Evolutionary conservation across 148 eudicot species (phyloP).

Genomic region (Rhododendron vialii): DNA sequence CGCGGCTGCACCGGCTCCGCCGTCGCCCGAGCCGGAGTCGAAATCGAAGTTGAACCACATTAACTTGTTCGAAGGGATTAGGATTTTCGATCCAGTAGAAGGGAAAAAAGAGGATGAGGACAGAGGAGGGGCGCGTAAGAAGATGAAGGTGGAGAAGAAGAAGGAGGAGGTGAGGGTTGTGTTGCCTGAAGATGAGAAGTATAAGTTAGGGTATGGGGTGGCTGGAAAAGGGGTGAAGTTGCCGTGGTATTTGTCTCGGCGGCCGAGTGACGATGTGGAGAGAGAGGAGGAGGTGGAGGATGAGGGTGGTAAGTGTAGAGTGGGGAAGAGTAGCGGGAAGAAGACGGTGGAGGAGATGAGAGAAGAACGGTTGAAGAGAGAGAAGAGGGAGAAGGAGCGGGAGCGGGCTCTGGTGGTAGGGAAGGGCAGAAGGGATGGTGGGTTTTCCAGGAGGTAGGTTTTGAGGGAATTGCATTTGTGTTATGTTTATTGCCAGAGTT

Average conservation of each 20-base stretch:
- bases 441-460: slow-evolving; percentile 30
- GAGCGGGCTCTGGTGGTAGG: slow-evolving; percentile 50
- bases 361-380: slow-evolving; percentile 86
- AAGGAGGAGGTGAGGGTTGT: slow-evolving; percentile 52
- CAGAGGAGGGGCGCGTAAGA: slow-evolving; percentile 34
- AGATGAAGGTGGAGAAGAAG: slow-evolving; percentile 52
- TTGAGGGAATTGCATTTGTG: background rate
- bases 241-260: slow-evolving; percentile 80
- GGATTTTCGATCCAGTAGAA: slow-evolving; percentile 68
- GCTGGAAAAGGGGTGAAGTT: slow-evolving; percentile 83
- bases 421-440: slow-evolving; percentile 24
- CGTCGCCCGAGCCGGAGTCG: slow-evolving; percentile 17
- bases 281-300: slow-evolving; percentile 17
- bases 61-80: slow-evolving; percentile 86
- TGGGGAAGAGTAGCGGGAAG: slow-evolving; percentile 32
- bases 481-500: background rate
- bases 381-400: slow-evolving; percentile 73
- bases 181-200: slow-evolving; percentile 83
- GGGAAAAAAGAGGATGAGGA: slow-evolving; percentile 23
- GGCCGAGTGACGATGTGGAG: slow-evolving; percentile 11
- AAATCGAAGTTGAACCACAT: slow-evolving; percentile 62
- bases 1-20: slow-evolving; percentile 4
- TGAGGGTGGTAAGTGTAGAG: slow-evolving; percentile 7
- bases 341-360: slow-evolving; percentile 74
- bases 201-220: slow-evolving; percentile 82